Base-by-base conservation (phyloP, 495 filamentous ascomycete species). In the Polyplosphaeria fusca region DNA sequence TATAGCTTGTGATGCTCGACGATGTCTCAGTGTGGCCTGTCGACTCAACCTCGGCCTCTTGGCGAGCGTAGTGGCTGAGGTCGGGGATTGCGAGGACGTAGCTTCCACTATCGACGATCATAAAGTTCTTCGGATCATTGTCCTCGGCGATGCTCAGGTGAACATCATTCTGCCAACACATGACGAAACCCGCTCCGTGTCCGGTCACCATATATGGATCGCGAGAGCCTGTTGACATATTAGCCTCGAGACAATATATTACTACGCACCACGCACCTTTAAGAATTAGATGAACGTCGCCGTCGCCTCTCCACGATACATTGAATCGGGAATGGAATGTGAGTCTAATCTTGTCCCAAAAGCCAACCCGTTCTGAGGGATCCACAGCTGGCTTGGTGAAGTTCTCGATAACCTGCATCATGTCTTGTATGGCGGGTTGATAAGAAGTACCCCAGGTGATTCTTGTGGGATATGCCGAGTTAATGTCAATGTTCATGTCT, bases 361-460 rank as follows among this genome's bases (percentile, higher is more conserved):
- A 99, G 5, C 93, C 93, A 43, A 89, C 88, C 39, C 88, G 81
- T 37, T 99, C 93, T 0, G 92, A 96, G 4, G 88, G 87, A 71
- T 97, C 93, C 35, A 95, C 76, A 60, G 94, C 90, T 3, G 89
- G 88, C 63, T 97, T 99, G 9, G 91, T 95, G 73, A 99, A 96
- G 0, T 87, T 87, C 74, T 99, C 93, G 54, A 99, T 89, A 22
- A 94, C 89, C 83, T 97, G 96, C 93, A 99, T 99, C 88, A 96
- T 96, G 65, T 99, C 93, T 70, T 99, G 93, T 49, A 99, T 96
- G 11, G 91, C 94, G 23, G 93, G 93, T 59, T 99, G 93, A 67
- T 97, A 97, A 0, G 93, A 95, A 52, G 91, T 88, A 35, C 91
- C 89, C 93, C 93, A 99, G 26, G 91, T 96, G 46, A 97, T 91